phyloP scores from a whole-genome alignment of 2,329 filamentous ascomycete genomes.

The Bisporella sp. region DNA sequence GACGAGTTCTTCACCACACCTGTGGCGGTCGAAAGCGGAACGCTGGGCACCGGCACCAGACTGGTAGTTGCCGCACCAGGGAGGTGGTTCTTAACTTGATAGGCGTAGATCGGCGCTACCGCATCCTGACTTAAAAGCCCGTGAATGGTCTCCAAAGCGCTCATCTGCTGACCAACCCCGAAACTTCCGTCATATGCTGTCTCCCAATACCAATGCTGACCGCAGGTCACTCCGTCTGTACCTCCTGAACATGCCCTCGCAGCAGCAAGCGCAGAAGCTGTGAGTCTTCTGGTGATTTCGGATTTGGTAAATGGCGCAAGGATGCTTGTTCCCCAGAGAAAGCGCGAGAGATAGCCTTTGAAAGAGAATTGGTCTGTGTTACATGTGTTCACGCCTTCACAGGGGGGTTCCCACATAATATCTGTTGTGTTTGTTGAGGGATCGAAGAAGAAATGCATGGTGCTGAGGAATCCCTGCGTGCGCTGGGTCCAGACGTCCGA shows the following conservation, averaged over 20 bases:
- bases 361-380: conserved; percentile 59
- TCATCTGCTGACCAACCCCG: conserved; percentile 60
- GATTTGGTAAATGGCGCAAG: conserved; percentile 47
- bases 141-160: conserved; percentile 56
- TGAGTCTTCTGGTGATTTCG: conserved; percentile 41
- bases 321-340: conserved; percentile 51
- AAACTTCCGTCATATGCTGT: conserved; percentile 19
- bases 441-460: conserved; percentile 45
- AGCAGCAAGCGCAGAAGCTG: conserved; percentile 47
- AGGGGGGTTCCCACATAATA: conserved; percentile 61
- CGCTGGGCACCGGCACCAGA: background rate
- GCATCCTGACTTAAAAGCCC: conserved; percentile 37
- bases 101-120: background rate
- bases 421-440: conserved; percentile 44
- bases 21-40: too few species aligned
- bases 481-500: conserved; percentile 47
- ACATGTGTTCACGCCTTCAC: conserved; percentile 51
- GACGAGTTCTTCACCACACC: too few species aligned
- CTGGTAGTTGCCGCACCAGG: background rate
- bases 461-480: conserved; percentile 43
- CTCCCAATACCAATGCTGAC: conserved; percentile 52
- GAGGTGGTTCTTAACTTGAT: background rate
- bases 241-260: conserved; percentile 50
- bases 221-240: conserved; percentile 45
- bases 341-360: conserved; percentile 61